Percentiles rank a stretch among this genome's conserved stretches.
phyloP scores from a whole-genome alignment of 2,329 filamentous ascomycete species.

The Xylaria multiplex region DNA sequence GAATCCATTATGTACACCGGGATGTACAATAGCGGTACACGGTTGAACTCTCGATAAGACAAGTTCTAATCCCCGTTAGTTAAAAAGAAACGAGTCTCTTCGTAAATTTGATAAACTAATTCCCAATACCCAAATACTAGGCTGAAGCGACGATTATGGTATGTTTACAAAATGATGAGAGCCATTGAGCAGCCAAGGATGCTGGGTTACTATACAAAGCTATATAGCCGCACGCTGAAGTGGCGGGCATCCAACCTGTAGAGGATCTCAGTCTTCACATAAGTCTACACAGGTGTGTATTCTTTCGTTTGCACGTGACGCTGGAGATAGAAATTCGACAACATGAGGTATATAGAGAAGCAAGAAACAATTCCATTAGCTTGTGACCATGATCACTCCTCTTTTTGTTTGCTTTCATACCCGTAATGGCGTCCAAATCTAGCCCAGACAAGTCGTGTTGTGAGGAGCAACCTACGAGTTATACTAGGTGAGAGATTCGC shows the following conservation, averaged over 20 bases:
- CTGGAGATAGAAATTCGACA: background rate
- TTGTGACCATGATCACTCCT: background rate
- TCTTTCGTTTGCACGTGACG: background rate
- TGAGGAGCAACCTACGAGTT: background rate
- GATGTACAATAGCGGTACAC: no score
- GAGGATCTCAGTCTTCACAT: background rate
- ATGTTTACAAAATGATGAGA: no score
- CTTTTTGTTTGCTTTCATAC: background rate
- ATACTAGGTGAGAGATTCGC: conserved; percentile 9
- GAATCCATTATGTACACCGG: no score
- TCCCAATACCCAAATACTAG: no score
- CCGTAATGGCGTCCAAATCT: background rate
- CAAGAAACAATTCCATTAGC: background rate
- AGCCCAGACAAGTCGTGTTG: background rate
- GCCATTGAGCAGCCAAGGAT: no score
- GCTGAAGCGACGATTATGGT: no score
- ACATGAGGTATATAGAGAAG: no score
- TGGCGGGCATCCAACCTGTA: background rate
- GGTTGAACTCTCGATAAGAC: no score
- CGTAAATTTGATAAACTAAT: no score
- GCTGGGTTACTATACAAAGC: background rate
- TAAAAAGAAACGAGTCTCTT: no score
- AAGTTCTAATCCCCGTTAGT: no score
- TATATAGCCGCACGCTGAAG: background rate
- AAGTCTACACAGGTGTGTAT: conserved; percentile 11